phyloP scores from a whole-genome alignment of 192 early-diverging fungal species.

The Lunasporangiospora selenospora region DNA sequence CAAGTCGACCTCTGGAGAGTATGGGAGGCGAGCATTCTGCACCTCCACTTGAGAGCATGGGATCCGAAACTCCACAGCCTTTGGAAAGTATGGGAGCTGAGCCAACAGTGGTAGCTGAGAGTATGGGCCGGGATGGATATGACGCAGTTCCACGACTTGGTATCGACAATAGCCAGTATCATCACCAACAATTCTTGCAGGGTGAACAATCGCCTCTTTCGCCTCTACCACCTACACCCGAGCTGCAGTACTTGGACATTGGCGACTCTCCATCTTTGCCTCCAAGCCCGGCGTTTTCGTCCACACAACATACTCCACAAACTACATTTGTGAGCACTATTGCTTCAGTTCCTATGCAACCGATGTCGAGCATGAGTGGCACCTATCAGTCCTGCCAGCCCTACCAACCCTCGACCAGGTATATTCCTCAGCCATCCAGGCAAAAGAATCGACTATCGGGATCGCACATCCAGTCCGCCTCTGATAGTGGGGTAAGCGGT shows the following conservation, averaged over 20 bases:
- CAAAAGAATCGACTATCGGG: slow-evolving; percentile 24
- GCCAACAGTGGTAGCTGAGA: no score
- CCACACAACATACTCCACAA: no score
- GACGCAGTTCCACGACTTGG: neutral
- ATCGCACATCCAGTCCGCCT: neutral
- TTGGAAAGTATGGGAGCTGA: slow-evolving; percentile 42
- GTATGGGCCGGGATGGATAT: slow-evolving; percentile 20
- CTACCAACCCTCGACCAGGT: slow-evolving; percentile 29
- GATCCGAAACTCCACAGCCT: slow-evolving; percentile 4
- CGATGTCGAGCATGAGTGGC: neutral
- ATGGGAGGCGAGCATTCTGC: slow-evolving; percentile 8
- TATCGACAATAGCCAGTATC: slow-evolving; percentile 17
- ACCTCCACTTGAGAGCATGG: slow-evolving; percentile 25
- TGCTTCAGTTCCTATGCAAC: no score
- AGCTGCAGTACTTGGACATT: slow-evolving; percentile 35
- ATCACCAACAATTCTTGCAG: slow-evolving; percentile 6
- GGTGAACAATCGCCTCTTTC: neutral
- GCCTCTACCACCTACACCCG: slow-evolving; percentile 21
- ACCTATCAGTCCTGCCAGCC: slow-evolving; percentile 8
- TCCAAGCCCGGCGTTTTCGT: no score
- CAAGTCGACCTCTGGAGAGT: slow-evolving; percentile 7
- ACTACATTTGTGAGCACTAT: neutral
- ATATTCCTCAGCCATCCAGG: slow-evolving; percentile 26
- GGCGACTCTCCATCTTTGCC: slow-evolving; percentile 11
- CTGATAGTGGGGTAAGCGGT: neutral